phyloP scores from a whole-genome alignment of 2,329 filamentous ascomycete species.

The Aspergillus ibericus region DNA sequence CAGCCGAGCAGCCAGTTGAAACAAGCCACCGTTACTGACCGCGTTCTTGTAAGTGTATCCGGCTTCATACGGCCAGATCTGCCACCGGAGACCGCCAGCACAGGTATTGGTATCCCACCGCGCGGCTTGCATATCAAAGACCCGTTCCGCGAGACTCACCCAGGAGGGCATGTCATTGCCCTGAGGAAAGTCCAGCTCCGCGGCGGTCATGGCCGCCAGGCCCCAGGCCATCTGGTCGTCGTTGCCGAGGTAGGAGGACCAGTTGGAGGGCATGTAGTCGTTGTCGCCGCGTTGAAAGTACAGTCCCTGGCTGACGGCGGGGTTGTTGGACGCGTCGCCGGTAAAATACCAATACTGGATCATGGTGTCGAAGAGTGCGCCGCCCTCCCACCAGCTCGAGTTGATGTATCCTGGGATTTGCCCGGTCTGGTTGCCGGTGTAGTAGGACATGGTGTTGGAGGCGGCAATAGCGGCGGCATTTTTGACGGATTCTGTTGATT shows the following conservation, averaged over 20 bases:
- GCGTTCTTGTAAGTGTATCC: conserved; percentile 18
- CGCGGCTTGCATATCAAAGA: conserved; percentile 71
- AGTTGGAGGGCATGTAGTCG: conserved; percentile 70
- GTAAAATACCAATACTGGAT: conserved; percentile 84
- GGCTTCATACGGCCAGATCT: conserved; percentile 14
- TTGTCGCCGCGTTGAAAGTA: conserved; percentile 69
- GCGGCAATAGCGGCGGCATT: conserved; percentile 41
- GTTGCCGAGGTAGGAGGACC: conserved; percentile 41
- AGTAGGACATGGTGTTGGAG: conserved; percentile 49
- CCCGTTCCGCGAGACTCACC: conserved; percentile 70
- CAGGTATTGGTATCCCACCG: conserved; percentile 69
- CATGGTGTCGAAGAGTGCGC: conserved; percentile 65
- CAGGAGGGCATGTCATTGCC: conserved; percentile 67
- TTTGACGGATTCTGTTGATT: conserved; percentile 39
- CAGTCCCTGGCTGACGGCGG: conserved; percentile 65
- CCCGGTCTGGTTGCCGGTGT: conserved; percentile 48
- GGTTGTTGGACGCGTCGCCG: conserved; percentile 68
- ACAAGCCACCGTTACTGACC: conserved; percentile 17
- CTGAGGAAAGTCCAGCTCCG: conserved; percentile 71
- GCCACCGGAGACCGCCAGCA: conserved; percentile 61
- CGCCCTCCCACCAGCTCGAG: conserved; percentile 64
- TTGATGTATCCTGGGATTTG: conserved; percentile 49
- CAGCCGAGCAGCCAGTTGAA: conserved; percentile 16
- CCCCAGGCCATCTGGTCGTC: conserved; percentile 72
- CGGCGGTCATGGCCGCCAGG: conserved; percentile 72